Conservation (phyloP, 2,329 filamentous ascomycete genomes). For the Diplodia intermedia region DNA sequence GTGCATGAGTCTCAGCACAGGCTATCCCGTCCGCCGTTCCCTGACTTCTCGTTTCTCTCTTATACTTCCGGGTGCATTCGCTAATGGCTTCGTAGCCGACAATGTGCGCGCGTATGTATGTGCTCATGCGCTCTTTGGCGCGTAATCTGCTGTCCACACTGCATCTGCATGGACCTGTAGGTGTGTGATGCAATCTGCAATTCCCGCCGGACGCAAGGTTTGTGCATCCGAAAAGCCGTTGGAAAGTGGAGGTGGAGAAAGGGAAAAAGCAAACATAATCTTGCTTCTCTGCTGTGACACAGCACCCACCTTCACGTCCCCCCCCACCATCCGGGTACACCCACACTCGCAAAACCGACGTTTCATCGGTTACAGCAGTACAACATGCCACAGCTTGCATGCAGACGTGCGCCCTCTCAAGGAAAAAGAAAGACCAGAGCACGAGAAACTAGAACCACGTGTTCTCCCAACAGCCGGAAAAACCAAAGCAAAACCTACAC, state of each 20-base stretch:
- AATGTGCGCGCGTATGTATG: not conserved
- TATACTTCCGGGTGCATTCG: not conserved
- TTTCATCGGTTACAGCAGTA: not conserved
- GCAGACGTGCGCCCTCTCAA: not conserved
- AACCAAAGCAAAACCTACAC: not conserved
- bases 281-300: not conserved
- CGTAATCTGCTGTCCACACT: not conserved
- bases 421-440: not conserved
- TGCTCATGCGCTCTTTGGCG: not conserved
- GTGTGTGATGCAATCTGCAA: slow-evolving; percentile 9
- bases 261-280: not conserved
- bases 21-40: not conserved
- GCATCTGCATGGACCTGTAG: not conserved
- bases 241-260: not conserved
- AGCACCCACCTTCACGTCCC: not conserved
- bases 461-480: not conserved
- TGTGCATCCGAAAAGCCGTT: slow-evolving; percentile 7
- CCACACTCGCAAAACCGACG: not conserved
- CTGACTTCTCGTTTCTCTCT: not conserved
- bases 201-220: slow-evolving; percentile 14
- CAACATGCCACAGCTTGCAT: not conserved
- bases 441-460: not conserved
- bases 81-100: not conserved
- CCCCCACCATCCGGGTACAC: not conserved
- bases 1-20: not conserved